Base-by-base conservation (phyloP, 2,329 filamentous ascomycete species). In the Didymosphaeria variabile region DNA sequence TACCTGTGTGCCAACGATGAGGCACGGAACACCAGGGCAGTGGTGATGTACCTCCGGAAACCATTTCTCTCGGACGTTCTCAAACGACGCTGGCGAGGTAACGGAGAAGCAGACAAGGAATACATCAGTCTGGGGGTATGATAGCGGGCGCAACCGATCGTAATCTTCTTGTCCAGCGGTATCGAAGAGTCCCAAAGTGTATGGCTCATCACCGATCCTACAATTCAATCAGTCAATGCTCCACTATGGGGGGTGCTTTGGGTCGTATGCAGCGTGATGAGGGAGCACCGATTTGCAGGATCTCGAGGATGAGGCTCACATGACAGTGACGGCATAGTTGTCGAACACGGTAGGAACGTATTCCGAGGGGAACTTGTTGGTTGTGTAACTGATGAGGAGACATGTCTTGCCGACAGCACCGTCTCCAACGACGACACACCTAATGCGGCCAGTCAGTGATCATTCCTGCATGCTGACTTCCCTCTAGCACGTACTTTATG, bases 371-470 rank as follows among this genome's bases (percentile, higher is more conserved):
- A 99, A 99, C 77, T 98, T 98, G 87, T 99, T 99, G 67, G 95
- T 99, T 68, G 95, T 99, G 83, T 99, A 99, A 80, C 93, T 97
- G 84, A 99, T 99, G 78, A 99, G 89, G 68, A 99, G 89, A 83
- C 95, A 99, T 70, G 95, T 99, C 87, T 99, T 99, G 81, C 95
- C 95, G 72, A 99, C 95, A 69, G 95, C 95, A 94, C 95, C 95
- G 82, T 99, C 95, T 80, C 95, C 95, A 75, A 99, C 95, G 72
- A 99, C 95, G 76, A 99, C 95, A 84, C 95, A 99, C 84, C 95
- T 99, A 66, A 44, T 61, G 26, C 7, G 9, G 5, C 29, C 44
- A 17, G 54, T 63, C 53, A 60, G 61, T 56, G 6, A 19, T 38
- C 17, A 29, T 36, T 38, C 38, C 49, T n/a, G 38, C 31, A 38